A percentile compares a stretch with the other conserved stretches of the same genome.
Conservation (phyloP, 1,284 basidiomycete species). For the Cronartium quercuum region DNA sequence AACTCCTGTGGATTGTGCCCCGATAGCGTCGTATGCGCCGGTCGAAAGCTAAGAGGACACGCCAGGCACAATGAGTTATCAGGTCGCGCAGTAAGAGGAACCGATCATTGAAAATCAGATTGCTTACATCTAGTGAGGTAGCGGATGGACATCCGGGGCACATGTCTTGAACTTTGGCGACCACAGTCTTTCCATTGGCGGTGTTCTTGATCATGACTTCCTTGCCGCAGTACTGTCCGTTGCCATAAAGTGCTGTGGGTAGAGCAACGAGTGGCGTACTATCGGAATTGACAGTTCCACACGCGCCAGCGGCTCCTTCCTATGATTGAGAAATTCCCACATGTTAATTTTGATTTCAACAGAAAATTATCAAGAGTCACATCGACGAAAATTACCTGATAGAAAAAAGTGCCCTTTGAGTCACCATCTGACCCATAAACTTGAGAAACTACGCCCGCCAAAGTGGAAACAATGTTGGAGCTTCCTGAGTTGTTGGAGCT, state of each 20-base stretch:
- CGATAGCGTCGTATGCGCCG: constrained; percentile 35
- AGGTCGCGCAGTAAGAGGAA: neutral
- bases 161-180: constrained; percentile 34
- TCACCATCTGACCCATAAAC: constrained; percentile 25
- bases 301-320: constrained; percentile 34
- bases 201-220: constrained; percentile 29
- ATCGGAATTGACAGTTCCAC: constrained; percentile 28
- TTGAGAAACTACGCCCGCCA: constrained; percentile 12
- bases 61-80: neutral
- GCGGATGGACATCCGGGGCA: constrained; percentile 28
- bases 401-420: constrained; percentile 33
- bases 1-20: constrained; percentile 15
- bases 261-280: constrained; percentile 27
- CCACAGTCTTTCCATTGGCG: constrained; percentile 32
- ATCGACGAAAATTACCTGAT: neutral
- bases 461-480: neutral
- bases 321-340: neutral
- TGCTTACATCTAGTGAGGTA: constrained; percentile 29
- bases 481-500: neutral
- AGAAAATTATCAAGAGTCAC: neutral
- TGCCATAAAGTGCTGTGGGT: constrained; percentile 26
- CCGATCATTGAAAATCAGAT: neutral
- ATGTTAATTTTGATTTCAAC: neutral
- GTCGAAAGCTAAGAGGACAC: constrained; percentile 19
- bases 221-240: constrained; percentile 32